phyloP scores from a whole-genome alignment of 139 green algal genomes.

The Coelastrella sp. region DNA sequence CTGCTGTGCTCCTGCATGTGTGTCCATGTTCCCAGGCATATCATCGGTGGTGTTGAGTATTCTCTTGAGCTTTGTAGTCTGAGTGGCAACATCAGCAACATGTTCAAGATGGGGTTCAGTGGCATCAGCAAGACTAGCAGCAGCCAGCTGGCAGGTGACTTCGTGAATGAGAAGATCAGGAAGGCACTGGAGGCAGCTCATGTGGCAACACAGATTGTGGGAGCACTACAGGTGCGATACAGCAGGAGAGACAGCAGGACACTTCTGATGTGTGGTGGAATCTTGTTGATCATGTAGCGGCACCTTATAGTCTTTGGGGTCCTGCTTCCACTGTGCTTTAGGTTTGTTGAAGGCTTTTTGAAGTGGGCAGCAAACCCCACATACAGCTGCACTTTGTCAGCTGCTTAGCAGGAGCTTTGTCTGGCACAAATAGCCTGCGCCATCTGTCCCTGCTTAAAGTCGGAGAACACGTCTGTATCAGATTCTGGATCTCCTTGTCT shows the following conservation, averaged over 20 bases:
- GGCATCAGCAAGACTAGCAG: conserved; percentile 23
- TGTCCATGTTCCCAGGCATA: conserved; percentile 39
- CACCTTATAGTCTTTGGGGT: too few species aligned
- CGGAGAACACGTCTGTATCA: too few species aligned
- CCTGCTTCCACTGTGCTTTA: too few species aligned
- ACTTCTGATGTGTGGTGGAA: too few species aligned
- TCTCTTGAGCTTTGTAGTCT: conserved; percentile 52
- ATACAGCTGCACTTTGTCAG: too few species aligned
- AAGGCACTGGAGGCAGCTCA: conserved; percentile 64
- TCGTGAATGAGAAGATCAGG: conserved; percentile 43
- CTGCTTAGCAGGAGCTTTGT: too few species aligned
- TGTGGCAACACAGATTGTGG: conserved; percentile 42
- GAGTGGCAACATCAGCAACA: neutral
- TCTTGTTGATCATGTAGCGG: too few species aligned
- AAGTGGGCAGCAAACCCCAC: too few species aligned
- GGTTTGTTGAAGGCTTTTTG: too few species aligned
- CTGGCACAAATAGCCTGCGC: too few species aligned
- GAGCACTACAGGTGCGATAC: conserved; percentile 60
- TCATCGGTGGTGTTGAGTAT: conserved; percentile 54
- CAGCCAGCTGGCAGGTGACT: conserved; percentile 26
- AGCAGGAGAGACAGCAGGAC: too few species aligned
- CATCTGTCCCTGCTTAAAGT: too few species aligned
- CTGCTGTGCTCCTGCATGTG: neutral
- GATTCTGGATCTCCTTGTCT: neutral
- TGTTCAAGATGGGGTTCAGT: conserved; percentile 51